Evolutionary conservation across 208 protist species (phyloP).

Genomic region (Acanthamoeba triangularis): DNA sequence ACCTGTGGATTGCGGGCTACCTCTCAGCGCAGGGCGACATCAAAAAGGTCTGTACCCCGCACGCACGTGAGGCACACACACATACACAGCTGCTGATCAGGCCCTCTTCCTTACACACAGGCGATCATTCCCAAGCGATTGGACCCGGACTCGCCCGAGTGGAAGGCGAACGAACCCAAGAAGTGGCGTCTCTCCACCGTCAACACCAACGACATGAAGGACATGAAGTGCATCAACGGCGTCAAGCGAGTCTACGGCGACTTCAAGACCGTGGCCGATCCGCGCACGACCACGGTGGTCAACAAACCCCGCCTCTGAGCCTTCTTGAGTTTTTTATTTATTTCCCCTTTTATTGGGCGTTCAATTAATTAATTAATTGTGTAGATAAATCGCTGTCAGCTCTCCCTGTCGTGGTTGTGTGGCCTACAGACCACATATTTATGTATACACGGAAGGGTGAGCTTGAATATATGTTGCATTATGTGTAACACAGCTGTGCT

Average conservation of each 20-base stretch:
- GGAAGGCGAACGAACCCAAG: conserved; percentile 52
- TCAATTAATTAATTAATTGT: too few relatives aligned
- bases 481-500: neutral
- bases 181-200: conserved; percentile 48
- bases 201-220: conserved; percentile 64
- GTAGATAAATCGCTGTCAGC: too few relatives aligned
- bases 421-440: too few relatives aligned
- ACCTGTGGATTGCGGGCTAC: conserved; percentile 42
- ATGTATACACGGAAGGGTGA: too few relatives aligned
- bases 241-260: conserved; percentile 37
- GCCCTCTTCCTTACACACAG: too few relatives aligned
- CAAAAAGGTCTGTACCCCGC: neutral
- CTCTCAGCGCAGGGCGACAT: conserved; percentile 35
- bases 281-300: neutral
- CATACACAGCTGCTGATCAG: too few relatives aligned
- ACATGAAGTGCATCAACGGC: conserved; percentile 59
- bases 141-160: conserved; percentile 39
- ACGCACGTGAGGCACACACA: neutral
- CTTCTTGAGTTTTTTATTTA: neutral
- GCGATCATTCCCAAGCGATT: conserved; percentile 46
- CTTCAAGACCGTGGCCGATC: conserved; percentile 52
- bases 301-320: neutral
- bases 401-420: too few relatives aligned
- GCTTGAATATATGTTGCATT: too few relatives aligned
- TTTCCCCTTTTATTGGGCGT: neutral